Evolutionary conservation across 176 grass and related monocot genomes (phyloP).

Genomic region (Tillandsia fasciculata): DNA sequence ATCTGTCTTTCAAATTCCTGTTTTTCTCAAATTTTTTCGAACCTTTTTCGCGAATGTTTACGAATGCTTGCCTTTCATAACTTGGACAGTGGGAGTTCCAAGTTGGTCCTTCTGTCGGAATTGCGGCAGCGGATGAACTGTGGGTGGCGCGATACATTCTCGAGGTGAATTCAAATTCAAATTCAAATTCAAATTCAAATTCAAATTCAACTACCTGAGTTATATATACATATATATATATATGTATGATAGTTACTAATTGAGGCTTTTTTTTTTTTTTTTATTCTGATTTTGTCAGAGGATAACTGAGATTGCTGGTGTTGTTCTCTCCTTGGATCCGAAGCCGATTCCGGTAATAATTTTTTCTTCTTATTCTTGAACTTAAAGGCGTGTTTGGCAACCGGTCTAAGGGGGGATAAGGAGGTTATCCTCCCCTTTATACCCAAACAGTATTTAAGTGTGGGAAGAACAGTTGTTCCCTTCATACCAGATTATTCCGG

Average conservation of each 20-base stretch:
- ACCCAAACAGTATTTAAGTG: too few relatives aligned
- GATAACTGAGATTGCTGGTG: slow-evolving; percentile 79
- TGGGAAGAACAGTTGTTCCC: too few relatives aligned
- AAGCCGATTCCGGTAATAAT: slow-evolving; percentile 59
- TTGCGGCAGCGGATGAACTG: slow-evolving; percentile 50
- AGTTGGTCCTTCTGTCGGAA: slow-evolving; percentile 88
- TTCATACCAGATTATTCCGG: too few relatives aligned
- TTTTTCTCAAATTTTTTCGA: background rate
- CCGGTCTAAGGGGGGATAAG: too few relatives aligned
- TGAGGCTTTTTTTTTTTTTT: background rate
- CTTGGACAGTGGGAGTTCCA: slow-evolving; percentile 85
- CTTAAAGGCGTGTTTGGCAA: too few relatives aligned
- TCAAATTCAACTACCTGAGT: background rate
- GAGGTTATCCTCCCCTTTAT: too few relatives aligned
- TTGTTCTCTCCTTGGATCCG: slow-evolving; percentile 82
- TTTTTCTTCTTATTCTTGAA: background rate
- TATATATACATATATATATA: too few relatives aligned
- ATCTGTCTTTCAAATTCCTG: too few relatives aligned
- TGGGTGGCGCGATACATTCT: slow-evolving; percentile 79
- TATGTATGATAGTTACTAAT: background rate
- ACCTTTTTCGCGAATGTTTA: background rate
- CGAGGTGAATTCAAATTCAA: slow-evolving; percentile 40
- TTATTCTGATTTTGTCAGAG: slow-evolving; percentile 27
- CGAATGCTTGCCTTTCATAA: background rate
- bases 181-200: background rate